Conservation (phyloP, 495 filamentous ascomycete species). For the Neurospora sp. region DNA sequence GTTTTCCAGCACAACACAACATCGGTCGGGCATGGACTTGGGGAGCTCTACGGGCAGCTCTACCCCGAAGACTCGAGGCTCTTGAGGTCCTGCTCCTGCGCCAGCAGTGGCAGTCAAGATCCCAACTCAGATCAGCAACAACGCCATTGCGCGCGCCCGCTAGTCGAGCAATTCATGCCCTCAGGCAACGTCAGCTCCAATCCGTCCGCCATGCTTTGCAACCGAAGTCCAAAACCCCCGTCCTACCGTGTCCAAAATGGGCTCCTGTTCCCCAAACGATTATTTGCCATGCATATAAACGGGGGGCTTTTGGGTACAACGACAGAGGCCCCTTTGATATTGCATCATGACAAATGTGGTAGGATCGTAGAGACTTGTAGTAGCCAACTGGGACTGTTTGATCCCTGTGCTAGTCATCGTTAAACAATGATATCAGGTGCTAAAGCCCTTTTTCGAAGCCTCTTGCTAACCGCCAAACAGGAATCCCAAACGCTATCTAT, state of each 20-base stretch:
- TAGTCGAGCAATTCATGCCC: background rate
- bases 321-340: background rate
- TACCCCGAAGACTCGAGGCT: background rate
- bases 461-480: background rate
- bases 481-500: background rate
- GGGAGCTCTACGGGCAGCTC: background rate
- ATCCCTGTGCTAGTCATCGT: background rate
- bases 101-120: background rate
- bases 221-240: background rate
- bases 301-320: background rate
- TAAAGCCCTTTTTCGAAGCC: background rate
- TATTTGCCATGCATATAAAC: background rate
- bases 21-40: background rate
- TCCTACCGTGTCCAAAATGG: background rate
- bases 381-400: background rate
- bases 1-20: constrained; percentile 3
- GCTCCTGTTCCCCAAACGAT: background rate
- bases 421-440: background rate
- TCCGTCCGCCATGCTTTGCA: background rate
- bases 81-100: background rate
- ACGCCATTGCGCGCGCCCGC: background rate
- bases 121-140: background rate
- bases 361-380: background rate
- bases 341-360: background rate
- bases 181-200: background rate